Evolutionary conservation across 768 basidiomycete genomes (phyloP), one percentile per base, ranked within the genome.

Genomic region (Neoboletus brunneissimus): DNA sequence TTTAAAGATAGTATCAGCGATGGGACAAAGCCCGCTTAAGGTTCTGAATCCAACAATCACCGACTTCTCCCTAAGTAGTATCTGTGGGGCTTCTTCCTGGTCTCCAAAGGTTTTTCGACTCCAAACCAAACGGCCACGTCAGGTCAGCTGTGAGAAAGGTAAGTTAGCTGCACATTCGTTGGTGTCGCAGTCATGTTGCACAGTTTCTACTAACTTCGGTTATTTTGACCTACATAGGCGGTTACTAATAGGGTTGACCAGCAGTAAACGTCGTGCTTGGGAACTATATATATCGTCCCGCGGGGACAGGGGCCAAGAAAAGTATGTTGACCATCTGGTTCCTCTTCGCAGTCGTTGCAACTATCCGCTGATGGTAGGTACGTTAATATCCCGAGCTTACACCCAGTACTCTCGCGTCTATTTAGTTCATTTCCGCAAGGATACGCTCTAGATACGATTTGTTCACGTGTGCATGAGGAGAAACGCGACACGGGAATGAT

Each of bases 401-500:
- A 9, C 42, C 6, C 2, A 1, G 38, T 10, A n/a, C 37, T 38
- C 15, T 16, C n/a, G 8, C 38, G n/a, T 40, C 9, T 40, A 10
- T 40, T n/a, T 40, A 40, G 38, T 40, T 40, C n/a, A 9, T 9
- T 4, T n/a, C 38, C n/a, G 16, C 38, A n/a, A 23, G 20, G 11
- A 29, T 22, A 5, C 15, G 51, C 18, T 53, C 48, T 18, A 51
- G 7, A 37, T 23, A 49, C 18, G 38, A 25, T n/a, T 27, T 52
- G 32, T 48, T 13, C 8, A 59, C 43, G 12, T 61, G 61, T 38
- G 46, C 25, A 2, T 50, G 52, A 13, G 46, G 55, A 9, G 52
- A n/a, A 6, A 62, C 52, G 12, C 20, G 31, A 34, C 57, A 64
- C 16, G 57, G 55, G 41, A 62, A 63, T 3, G 22, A 20, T 16